Evolutionary conservation across 2,329 filamentous ascomycete species (phyloP).

Genomic region (Trichophyton rubrum): DNA sequence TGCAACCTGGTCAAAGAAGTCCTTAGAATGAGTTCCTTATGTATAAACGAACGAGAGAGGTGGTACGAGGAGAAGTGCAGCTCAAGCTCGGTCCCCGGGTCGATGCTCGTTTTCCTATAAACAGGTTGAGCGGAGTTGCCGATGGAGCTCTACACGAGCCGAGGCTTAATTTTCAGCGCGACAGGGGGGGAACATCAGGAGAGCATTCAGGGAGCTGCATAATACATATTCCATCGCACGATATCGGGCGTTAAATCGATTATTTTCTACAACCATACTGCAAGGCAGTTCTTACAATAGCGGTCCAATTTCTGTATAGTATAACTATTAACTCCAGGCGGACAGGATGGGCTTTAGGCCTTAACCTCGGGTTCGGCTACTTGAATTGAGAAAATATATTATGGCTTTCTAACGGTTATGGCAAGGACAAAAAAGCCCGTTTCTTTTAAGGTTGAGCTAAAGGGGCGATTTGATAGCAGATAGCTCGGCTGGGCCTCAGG

Average conservation of each 20-base stretch:
- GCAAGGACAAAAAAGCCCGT: not conserved
- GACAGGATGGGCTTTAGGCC: not conserved
- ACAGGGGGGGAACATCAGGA: not conserved
- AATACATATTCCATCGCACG: too few species aligned
- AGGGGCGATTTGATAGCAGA: not conserved
- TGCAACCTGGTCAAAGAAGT: not conserved
- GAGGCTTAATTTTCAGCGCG: not conserved
- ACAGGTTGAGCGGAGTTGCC: not conserved
- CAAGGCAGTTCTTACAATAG: too few species aligned
- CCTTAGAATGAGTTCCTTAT: not conserved
- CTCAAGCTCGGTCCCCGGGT: not conserved
- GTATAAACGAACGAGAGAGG: not conserved
- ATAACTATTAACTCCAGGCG: not conserved
- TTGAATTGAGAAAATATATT: not conserved
- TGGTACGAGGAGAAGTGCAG: not conserved
- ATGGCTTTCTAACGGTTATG: not conserved
- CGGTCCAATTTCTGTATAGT: too few species aligned
- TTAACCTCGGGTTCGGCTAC: not conserved
- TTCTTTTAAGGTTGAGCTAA: not conserved
- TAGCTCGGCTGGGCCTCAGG: slow-evolving; percentile 48
- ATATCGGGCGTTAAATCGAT: too few species aligned
- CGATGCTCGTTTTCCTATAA: not conserved
- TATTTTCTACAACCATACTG: too few species aligned
- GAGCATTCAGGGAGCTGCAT: too few species aligned
- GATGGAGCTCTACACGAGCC: not conserved